Percentiles rank a stretch among this genome's conserved stretches.
phyloP scores from a whole-genome alignment of 345 rosid species.

The Linum tenue region DNA sequence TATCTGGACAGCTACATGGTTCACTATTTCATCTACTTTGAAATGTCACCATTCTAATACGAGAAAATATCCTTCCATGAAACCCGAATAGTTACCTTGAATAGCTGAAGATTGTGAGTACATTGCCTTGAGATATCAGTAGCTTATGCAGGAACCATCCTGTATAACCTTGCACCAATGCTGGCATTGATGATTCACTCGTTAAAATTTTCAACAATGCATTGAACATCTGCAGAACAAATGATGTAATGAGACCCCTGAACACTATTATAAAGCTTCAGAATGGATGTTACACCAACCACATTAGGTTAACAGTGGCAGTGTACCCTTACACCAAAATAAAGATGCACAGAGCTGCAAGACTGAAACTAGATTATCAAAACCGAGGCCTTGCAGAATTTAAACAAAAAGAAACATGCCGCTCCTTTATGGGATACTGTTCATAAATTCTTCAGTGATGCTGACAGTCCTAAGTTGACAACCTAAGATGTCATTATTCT shows the following conservation, averaged over 20 bases:
- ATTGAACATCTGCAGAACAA: constrained; percentile 30
- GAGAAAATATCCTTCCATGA: too few species aligned
- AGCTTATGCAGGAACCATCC: constrained; percentile 52
- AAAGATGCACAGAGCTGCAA: too few species aligned
- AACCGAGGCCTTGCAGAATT: neutral
- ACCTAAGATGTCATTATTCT: constrained; percentile 20
- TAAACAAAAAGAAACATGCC: neutral
- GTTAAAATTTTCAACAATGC: constrained; percentile 38
- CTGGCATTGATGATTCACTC: constrained; percentile 27
- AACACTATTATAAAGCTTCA: neutral
- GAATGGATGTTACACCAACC: neutral
- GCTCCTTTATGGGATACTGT: constrained; percentile 13
- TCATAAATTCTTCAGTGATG: constrained; percentile 24
- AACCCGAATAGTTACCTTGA: constrained; percentile 40
- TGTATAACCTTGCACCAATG: constrained; percentile 29
- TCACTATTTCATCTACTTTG: too few species aligned
- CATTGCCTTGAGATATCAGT: constrained; percentile 25
- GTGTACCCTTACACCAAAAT: too few species aligned
- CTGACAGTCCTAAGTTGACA: constrained; percentile 13
- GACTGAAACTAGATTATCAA: too few species aligned
- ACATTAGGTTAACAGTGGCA: neutral
- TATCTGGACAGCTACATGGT: too few species aligned
- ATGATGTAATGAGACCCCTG: neutral
- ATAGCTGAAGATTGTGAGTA: constrained; percentile 26
- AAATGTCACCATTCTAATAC: too few species aligned